These are phyloP conservation scores for Polytrichum commune DNA, from an alignment of 225 moss, liverwort and hornwort species.

Conservation along the genomic window DNA sequence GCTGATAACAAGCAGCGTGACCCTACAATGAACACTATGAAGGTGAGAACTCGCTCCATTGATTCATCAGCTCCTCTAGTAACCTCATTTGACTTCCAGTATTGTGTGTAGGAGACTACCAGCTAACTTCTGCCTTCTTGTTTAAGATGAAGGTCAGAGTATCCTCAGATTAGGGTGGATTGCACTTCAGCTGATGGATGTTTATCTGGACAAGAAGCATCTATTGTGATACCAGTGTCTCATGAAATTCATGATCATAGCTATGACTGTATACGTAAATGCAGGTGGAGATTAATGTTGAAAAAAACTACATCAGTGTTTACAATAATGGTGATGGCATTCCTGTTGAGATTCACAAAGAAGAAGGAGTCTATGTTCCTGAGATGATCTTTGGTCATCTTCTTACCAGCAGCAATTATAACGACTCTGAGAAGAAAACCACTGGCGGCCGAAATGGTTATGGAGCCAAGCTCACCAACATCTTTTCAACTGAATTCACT, in stretches of 20 bases:
- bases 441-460: constrained; percentile 95
- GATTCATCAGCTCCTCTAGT: not conserved
- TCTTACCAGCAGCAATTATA: constrained; percentile 93
- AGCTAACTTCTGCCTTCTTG: no score
- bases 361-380: constrained; percentile 92
- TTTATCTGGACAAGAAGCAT: no score
- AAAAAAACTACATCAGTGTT: constrained; percentile 72
- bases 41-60: constrained; percentile 30
- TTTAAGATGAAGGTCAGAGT: no score
- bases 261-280: not conserved
- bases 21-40: constrained; percentile 80
- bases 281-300: constrained; percentile 72
- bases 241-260: no score
- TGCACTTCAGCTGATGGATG: no score
- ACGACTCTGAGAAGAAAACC: constrained; percentile 94
- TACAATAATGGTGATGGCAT: constrained; percentile 92
- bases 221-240: no score
- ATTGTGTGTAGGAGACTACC: no score
- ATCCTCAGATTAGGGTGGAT: no score
- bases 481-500: constrained; percentile 86
- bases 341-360: constrained; percentile 83
- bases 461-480: constrained; percentile 97
- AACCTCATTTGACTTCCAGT: no score
- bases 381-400: constrained; percentile 99
- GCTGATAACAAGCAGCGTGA: constrained; percentile 94